Percentiles rank a stretch among this genome's conserved stretches.
Evolutionary conservation across 768 basidiomycete species (phyloP).

Genomic region (Termitomyces heimii): DNA sequence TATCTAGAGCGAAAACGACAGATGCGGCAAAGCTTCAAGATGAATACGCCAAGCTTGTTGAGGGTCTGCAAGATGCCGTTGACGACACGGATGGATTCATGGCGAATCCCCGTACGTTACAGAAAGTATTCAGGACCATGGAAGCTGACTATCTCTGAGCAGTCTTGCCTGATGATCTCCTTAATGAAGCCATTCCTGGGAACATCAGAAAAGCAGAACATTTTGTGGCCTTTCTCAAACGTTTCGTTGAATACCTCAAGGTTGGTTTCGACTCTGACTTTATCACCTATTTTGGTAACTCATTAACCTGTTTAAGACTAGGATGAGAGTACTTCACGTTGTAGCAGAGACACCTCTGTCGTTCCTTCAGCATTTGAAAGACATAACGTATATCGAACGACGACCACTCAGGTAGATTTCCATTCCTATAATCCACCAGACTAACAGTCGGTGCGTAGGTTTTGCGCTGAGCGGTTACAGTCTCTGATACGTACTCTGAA

Average conservation of each 20-base stretch:
- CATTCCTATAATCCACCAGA: neutral
- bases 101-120: constrained; percentile 72
- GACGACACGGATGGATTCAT: constrained; percentile 82
- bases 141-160: constrained; percentile 3
- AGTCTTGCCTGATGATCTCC: constrained; percentile 92
- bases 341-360: constrained; percentile 97
- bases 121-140: neutral
- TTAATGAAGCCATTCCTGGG: constrained; percentile 94
- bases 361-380: constrained; percentile 96
- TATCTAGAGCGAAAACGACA: constrained; percentile 81
- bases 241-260: constrained; percentile 98
- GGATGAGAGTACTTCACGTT: constrained; percentile 98
- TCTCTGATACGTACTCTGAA: constrained; percentile 92
- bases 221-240: constrained; percentile 96
- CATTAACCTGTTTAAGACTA: constrained; percentile 49
- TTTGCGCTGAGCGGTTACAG: constrained; percentile 94
- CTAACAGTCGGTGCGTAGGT: constrained; percentile 40
- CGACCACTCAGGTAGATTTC: constrained; percentile 77
- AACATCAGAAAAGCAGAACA: constrained; percentile 99
- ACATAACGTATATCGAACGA: constrained; percentile 97
- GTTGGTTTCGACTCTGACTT: constrained; percentile 29
- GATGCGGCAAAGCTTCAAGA: constrained; percentile 94
- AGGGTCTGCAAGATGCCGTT: constrained; percentile 79
- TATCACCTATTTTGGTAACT: neutral
- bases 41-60: constrained; percentile 93